phyloP scores from a whole-genome alignment of 345 rosid genomes.

The Pseudoturritis turrita region DNA sequence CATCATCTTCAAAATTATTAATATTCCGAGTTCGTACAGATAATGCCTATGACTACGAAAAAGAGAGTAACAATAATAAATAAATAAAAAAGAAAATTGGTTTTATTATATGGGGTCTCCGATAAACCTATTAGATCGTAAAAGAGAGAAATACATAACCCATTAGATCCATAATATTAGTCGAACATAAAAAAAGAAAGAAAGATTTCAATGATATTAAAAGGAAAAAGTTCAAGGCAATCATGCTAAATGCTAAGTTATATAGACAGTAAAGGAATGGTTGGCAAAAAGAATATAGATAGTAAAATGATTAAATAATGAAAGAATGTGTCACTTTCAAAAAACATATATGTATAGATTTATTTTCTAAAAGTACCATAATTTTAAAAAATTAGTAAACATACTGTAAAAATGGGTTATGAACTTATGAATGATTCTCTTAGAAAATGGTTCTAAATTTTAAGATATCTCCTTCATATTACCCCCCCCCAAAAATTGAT shows the following conservation, averaged over 20 bases:
- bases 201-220: not conserved
- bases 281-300: constrained; percentile 14
- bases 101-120: constrained; percentile 16
- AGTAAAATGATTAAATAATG: constrained; percentile 2
- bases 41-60: constrained; percentile 2
- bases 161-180: not conserved
- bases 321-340: not conserved
- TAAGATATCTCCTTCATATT: too few species aligned
- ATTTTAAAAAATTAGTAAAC: not conserved
- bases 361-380: not conserved
- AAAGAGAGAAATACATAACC: not conserved
- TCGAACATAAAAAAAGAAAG: not conserved
- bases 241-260: constrained; percentile 16
- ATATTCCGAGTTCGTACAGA: constrained; percentile 14
- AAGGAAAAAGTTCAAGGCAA: not conserved
- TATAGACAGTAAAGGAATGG: not conserved
- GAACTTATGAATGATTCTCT: too few species aligned
- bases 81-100: not conserved
- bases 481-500: too few species aligned
- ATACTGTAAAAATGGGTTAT: too few species aligned
- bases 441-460: too few species aligned
- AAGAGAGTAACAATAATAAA: not conserved
- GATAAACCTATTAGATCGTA: not conserved
- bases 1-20: constrained; percentile 13
- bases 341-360: too few species aligned